These are phyloP conservation scores for Russula emetica DNA, from an alignment of 768 basidiomycete genomes.

Conservation along the genomic window DNA sequence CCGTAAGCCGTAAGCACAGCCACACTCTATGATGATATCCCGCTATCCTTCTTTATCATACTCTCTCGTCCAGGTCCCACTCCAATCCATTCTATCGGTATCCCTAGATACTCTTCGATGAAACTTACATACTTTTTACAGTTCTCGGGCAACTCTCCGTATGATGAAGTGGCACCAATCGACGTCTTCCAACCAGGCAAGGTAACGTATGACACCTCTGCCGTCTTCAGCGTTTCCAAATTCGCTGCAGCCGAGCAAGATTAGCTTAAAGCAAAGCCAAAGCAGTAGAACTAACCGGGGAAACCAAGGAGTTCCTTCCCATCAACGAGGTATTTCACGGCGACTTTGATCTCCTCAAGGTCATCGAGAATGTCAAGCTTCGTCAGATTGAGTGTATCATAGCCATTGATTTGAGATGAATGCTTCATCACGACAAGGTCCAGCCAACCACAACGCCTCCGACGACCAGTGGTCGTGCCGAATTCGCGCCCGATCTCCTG, in stretches of 20 bases:
- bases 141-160: conserved; percentile 74
- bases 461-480: conserved; percentile 88
- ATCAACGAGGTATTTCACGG: conserved; percentile 69
- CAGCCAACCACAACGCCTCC: conserved; percentile 94
- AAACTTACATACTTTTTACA: conserved; percentile 84
- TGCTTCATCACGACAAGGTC: conserved; percentile 94
- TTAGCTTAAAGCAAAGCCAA: not conserved
- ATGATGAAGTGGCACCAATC: conserved; percentile 60
- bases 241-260: conserved; percentile 53
- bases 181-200: conserved; percentile 87
- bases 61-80: conserved; percentile 83
- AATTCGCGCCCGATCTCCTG: conserved; percentile 94
- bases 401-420: conserved; percentile 92
- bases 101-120: conserved; percentile 69
- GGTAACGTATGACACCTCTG: conserved; percentile 83
- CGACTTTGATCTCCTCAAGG: conserved; percentile 84
- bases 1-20: conserved; percentile 34
- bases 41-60: conserved; percentile 47
- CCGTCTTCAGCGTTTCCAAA: conserved; percentile 70
- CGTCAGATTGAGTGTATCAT: conserved; percentile 88
- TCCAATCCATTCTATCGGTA: conserved; percentile 88
- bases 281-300: conserved; percentile 55
- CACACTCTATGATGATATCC: not conserved
- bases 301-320: conserved; percentile 78
- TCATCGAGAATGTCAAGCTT: conserved; percentile 91